Conservation (phyloP, 257 asterid species). For the Verbascum thapsus region DNA sequence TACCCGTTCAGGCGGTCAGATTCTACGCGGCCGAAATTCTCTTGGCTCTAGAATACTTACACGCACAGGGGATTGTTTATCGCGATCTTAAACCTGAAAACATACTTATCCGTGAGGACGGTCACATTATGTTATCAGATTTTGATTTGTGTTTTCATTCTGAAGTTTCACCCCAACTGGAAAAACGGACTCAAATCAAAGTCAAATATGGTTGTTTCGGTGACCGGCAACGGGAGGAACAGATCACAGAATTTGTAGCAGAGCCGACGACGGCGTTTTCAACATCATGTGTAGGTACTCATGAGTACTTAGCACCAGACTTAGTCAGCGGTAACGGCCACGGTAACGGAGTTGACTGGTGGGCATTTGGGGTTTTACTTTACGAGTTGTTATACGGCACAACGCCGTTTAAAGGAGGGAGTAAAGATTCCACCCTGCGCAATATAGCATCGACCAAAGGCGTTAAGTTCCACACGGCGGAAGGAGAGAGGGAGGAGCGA, state of each 20-base stretch:
- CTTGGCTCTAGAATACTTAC: constrained; percentile 72
- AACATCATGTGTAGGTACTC: constrained; percentile 84
- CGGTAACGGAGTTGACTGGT: constrained; percentile 96
- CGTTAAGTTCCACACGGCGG: constrained; percentile 49
- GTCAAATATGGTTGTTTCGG: constrained; percentile 23
- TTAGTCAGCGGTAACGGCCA: constrained; percentile 70
- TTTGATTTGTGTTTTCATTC: constrained; percentile 75
- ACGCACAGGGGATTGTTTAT: constrained; percentile 75
- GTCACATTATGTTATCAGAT: constrained; percentile 82
- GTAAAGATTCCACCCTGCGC: constrained; percentile 88
- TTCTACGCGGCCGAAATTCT: constrained; percentile 78
- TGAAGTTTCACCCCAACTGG: constrained; percentile 53
- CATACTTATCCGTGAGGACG: constrained; percentile 74
- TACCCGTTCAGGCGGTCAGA: constrained; percentile 57
- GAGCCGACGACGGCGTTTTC: constrained; percentile 86
- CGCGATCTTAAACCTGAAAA: constrained; percentile 88
- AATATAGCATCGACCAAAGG: constrained; percentile 77
- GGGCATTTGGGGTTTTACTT: constrained; percentile 85
- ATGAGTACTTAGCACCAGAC: constrained; percentile 88
- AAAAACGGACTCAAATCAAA: constrained; percentile 31
- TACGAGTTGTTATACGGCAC: constrained; percentile 69
- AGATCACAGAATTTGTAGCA: constrained; percentile 68
- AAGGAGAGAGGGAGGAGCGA: constrained; percentile 34
- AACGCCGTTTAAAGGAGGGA: constrained; percentile 83
- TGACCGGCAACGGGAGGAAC: constrained; percentile 39